phyloP scores from a whole-genome alignment of 2,329 filamentous ascomycete genomes.

The Pseudogymnoascus sp. region DNA sequence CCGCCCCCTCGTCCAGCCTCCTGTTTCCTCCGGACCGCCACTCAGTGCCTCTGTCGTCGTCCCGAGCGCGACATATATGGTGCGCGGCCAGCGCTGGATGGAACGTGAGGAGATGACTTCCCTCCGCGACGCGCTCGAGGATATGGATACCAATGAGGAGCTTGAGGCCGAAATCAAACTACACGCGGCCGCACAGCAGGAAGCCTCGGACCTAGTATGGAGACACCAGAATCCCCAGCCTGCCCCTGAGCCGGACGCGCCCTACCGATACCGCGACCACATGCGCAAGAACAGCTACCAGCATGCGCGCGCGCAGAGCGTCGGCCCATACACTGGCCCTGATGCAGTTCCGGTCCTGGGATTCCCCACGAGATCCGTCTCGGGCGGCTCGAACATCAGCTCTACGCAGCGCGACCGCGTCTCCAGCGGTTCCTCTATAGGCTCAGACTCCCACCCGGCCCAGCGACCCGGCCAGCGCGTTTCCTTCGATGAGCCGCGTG shows the following conservation, averaged over 20 bases:
- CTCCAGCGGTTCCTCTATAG: conserved; percentile 22
- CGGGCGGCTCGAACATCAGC: conserved; percentile 28
- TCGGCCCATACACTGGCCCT: conserved; percentile 41
- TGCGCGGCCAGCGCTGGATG: conserved; percentile 68
- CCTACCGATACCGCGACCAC: conserved; percentile 60
- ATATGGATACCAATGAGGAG: conserved; percentile 44
- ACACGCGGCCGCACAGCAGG: conserved; percentile 63
- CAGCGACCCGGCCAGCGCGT: background rate
- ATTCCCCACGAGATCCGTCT: conserved; percentile 22
- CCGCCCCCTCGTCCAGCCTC: conserved; percentile 18
- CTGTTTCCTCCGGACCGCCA: conserved; percentile 23
- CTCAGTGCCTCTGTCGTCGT: conserved; percentile 53
- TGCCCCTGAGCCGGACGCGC: conserved; percentile 43
- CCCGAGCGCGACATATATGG: conserved; percentile 61
- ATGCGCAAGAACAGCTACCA: conserved; percentile 64
- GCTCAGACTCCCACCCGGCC: background rate
- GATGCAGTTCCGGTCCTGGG: conserved; percentile 25
- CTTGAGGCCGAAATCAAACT: conserved; percentile 53
- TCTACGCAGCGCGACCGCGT: conserved; percentile 30
- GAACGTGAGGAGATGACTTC: conserved; percentile 70
- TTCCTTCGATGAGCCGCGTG: background rate
- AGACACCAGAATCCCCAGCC: conserved; percentile 58
- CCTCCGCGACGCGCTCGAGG: conserved; percentile 62
- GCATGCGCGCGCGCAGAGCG: conserved; percentile 54
- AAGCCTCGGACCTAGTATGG: conserved; percentile 72